These are phyloP conservation scores for Akanthomyces dipterigenus DNA, from an alignment of 2,329 filamentous ascomycete genomes.

Conservation along the genomic window DNA sequence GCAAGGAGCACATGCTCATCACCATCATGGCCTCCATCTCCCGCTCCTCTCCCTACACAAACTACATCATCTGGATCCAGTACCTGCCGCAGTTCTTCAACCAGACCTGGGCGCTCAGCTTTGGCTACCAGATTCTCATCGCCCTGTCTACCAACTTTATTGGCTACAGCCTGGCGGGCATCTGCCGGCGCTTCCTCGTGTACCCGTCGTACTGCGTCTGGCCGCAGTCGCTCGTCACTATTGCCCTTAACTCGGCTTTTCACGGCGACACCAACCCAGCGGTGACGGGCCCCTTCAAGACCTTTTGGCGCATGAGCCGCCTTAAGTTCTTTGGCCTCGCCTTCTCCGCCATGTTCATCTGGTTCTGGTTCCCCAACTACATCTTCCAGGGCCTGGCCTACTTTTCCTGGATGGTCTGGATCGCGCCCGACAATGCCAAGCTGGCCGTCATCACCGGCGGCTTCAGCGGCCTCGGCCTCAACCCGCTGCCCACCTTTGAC, in stretches of 20 bases:
- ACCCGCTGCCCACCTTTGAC: constrained; percentile 32
- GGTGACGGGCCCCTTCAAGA: constrained; percentile 22
- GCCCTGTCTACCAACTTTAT: constrained; percentile 35
- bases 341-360: constrained; percentile 41
- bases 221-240: constrained; percentile 42
- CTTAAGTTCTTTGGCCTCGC: constrained; percentile 38
- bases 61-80: constrained; percentile 42
- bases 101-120: constrained; percentile 31
- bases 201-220: constrained; percentile 46
- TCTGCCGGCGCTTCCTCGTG: constrained; percentile 43
- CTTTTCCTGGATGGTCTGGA: constrained; percentile 52
- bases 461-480: constrained; percentile 32
- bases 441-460: constrained; percentile 35
- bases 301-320: constrained; percentile 33
- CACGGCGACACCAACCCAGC: constrained; percentile 24
- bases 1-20: constrained; percentile 54
- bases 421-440: constrained; percentile 36
- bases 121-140: constrained; percentile 39
- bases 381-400: constrained; percentile 39
- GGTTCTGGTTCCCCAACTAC: constrained; percentile 47
- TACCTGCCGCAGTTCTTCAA: constrained; percentile 35
- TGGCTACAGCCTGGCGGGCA: constrained; percentile 48
- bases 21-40: constrained; percentile 51
- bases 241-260: constrained; percentile 41
- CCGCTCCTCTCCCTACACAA: constrained; percentile 39